Evolutionary conservation across 768 basidiomycete species (phyloP).

Genomic region (Pholiota conissans): DNA sequence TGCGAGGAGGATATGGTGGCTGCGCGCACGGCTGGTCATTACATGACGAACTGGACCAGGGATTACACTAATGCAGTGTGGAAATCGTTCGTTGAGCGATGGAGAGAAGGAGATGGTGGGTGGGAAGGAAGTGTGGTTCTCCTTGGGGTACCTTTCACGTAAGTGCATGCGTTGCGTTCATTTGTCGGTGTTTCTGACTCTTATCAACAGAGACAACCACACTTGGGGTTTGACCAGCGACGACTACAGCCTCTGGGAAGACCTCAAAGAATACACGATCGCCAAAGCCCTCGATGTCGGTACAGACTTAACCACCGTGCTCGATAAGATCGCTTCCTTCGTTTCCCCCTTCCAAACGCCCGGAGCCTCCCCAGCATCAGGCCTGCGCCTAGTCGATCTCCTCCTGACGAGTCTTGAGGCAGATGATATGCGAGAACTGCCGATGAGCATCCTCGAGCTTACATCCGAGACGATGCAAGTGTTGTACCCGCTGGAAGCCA

Average conservation of each 20-base stretch:
- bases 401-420: slow-evolving; percentile 57
- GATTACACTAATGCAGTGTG: slow-evolving; percentile 54
- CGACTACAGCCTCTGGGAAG: slow-evolving; percentile 62
- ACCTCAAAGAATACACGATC: slow-evolving; percentile 49
- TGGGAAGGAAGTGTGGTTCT: slow-evolving; percentile 60
- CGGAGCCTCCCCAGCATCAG: slow-evolving; percentile 28
- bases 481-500: slow-evolving; percentile 66
- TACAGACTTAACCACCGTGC: slow-evolving; percentile 47
- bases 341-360: slow-evolving; percentile 38
- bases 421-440: slow-evolving; percentile 50
- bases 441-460: slow-evolving; percentile 55
- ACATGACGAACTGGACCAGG: slow-evolving; percentile 28
- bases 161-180: slow-evolving; percentile 24
- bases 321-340: slow-evolving; percentile 55
- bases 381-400: slow-evolving; percentile 60
- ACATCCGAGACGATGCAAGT: slow-evolving; percentile 58
- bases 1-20: slow-evolving; percentile 26
- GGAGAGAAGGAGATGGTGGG: slow-evolving; percentile 46
- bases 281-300: slow-evolving; percentile 64
- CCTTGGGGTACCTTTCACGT: slow-evolving; percentile 65
- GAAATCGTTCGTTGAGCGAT: slow-evolving; percentile 54
- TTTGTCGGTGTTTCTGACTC: slow-evolving; percentile 3
- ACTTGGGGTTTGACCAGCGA: slow-evolving; percentile 55
- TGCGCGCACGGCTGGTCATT: slow-evolving; percentile 23
- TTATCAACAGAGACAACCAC: slow-evolving; percentile 31